Evolutionary conservation across 2,329 filamentous ascomycete genomes (phyloP).

Genomic region (Clonostachys chloroleuca): DNA sequence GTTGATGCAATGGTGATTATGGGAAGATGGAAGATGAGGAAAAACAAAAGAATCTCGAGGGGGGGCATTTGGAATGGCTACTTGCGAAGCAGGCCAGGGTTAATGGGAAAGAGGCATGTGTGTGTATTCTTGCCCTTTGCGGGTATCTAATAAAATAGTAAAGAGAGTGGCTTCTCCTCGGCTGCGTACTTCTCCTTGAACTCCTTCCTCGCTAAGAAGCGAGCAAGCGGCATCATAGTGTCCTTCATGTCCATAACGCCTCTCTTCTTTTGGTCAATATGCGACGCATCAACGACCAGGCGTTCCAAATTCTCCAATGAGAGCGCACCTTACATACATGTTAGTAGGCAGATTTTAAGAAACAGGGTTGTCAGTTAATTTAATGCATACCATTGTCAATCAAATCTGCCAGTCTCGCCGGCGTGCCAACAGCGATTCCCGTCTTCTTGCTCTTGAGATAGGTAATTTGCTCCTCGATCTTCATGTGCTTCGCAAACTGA

Average conservation of each 20-base stretch:
- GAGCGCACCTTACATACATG: conserved; percentile 49
- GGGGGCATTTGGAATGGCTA: no score
- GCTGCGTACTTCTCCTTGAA: conserved; percentile 67
- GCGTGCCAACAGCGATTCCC: conserved; percentile 87
- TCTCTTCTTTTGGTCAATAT: conserved; percentile 92
- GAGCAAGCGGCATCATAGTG: conserved; percentile 74
- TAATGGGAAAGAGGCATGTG: no score
- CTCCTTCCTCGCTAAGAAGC: conserved; percentile 66
- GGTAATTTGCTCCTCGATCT: conserved; percentile 78
- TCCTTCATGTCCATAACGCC: conserved; percentile 96
- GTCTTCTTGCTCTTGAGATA: conserved; percentile 68
- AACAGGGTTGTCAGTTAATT: conserved; percentile 37
- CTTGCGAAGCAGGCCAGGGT: no score
- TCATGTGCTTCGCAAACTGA: conserved; percentile 94
- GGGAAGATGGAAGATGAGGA: background rate
- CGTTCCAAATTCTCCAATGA: conserved; percentile 68
- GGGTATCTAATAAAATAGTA: conserved; percentile 59
- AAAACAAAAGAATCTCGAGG: background rate
- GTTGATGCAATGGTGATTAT: conserved; percentile 7
- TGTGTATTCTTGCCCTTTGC: background rate
- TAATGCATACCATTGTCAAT: conserved; percentile 57
- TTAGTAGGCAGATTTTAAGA: no score
- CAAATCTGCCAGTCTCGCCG: conserved; percentile 75
- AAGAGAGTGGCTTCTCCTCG: conserved; percentile 50
- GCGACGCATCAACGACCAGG: conserved; percentile 84